Evolutionary conservation across 2,329 filamentous ascomycete species (phyloP).

Genomic region (Aspergillus ochraceus): DNA sequence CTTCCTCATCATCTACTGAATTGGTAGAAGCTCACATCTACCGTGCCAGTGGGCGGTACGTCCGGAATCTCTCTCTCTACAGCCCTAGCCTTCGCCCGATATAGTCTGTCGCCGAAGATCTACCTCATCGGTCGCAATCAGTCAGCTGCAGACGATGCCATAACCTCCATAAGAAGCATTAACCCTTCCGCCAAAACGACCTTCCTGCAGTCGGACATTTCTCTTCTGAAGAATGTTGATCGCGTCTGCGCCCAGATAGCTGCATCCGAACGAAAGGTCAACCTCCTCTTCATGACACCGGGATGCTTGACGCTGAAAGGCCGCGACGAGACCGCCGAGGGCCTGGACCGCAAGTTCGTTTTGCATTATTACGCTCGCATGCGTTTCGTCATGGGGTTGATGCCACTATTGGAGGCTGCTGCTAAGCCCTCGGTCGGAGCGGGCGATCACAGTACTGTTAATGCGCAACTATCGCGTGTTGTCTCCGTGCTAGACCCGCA

Average conservation of each 20-base stretch:
- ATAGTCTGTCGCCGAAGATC: constrained; percentile 46
- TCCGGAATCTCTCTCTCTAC: constrained; percentile 12
- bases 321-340: constrained; percentile 44
- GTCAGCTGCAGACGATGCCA: constrained; percentile 38
- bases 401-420: constrained; percentile 35
- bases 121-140: constrained; percentile 54
- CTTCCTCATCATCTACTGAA: constrained; percentile 43
- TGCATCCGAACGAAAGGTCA: constrained; percentile 30
- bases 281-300: constrained; percentile 41
- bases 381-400: constrained; percentile 44
- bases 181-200: constrained; percentile 48
- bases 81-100: constrained; percentile 22
- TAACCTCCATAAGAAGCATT: constrained; percentile 42
- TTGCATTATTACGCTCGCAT: constrained; percentile 51
- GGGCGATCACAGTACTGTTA: not conserved
- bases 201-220: constrained; percentile 47
- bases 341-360: constrained; percentile 48
- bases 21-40: constrained; percentile 32
- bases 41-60: constrained; percentile 23
- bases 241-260: constrained; percentile 31
- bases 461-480: constrained; percentile 36
- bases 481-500: constrained; percentile 40
- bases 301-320: constrained; percentile 35
- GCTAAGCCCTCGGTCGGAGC: not conserved
- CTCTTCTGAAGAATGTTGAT: constrained; percentile 37